Conservation (phyloP, 805 yeast genomes). For the Diddensiella santjacobensis region DNA sequence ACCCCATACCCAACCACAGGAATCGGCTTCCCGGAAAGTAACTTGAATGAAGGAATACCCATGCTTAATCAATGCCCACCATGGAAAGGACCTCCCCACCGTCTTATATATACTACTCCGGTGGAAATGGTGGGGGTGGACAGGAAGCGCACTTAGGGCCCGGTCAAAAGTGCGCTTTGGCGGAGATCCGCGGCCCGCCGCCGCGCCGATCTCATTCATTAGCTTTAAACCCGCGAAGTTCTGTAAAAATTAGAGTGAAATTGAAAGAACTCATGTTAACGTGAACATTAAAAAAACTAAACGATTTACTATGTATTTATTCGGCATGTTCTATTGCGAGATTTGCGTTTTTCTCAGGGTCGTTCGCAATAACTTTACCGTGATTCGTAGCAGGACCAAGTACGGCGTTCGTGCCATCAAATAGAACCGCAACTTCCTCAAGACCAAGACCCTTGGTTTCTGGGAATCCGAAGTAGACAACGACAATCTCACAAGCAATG, state of each 20-base stretch:
- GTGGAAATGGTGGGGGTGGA: neutral
- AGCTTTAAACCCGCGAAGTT: too few species aligned
- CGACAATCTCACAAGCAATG: conserved; percentile 29
- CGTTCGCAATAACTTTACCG: neutral
- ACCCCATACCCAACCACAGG: conserved; percentile 59
- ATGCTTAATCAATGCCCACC: too few species aligned
- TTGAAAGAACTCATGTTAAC: too few species aligned
- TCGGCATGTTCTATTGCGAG: neutral
- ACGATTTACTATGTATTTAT: too few species aligned
- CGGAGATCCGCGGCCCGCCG: too few species aligned
- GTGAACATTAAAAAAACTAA: too few species aligned
- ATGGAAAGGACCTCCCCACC: too few species aligned
- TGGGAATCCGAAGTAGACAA: conserved; percentile 37
- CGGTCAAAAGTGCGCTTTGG: neutral
- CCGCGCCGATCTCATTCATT: too few species aligned
- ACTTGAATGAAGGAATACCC: conserved; percentile 6
- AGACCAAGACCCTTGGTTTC: conserved; percentile 44
- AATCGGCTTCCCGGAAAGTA: conserved; percentile 44
- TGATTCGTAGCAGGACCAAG: neutral
- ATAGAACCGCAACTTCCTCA: conserved; percentile 42
- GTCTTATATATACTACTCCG: too few species aligned
- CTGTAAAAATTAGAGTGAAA: too few species aligned
- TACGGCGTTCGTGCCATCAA: conserved; percentile 30
- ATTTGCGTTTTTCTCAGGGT: neutral
- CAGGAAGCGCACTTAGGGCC: neutral